These are phyloP conservation scores for Pythium dissimile DNA, from an alignment of 352 stramenopile species.

Conservation along the genomic window DNA sequence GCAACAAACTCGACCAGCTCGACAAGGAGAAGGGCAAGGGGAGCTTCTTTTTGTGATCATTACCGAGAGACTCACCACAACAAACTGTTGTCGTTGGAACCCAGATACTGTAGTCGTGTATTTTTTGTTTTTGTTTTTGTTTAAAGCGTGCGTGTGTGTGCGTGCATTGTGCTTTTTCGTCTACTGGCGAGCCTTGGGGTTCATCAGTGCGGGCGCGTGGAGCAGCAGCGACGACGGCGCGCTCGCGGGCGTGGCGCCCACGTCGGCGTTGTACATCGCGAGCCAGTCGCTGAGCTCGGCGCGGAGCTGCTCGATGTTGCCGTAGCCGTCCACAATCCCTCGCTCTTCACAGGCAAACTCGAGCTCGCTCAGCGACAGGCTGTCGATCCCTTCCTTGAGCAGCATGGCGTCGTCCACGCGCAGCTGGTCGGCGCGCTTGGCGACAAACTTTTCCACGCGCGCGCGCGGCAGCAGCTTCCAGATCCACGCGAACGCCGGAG, in stretches of 20 bases:
- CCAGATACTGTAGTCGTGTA: too few relatives aligned
- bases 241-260: slow-evolving; percentile 11
- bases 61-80: background rate
- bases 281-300: slow-evolving; percentile 64
- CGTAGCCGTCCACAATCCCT: slow-evolving; percentile 66
- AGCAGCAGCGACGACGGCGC: slow-evolving; percentile 64
- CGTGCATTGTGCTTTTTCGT: too few relatives aligned
- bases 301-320: slow-evolving; percentile 53
- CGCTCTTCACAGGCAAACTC: slow-evolving; percentile 85
- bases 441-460: slow-evolving; percentile 42
- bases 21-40: slow-evolving; percentile 60
- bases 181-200: slow-evolving; percentile 13
- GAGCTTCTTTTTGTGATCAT: slow-evolving; percentile 24
- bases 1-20: slow-evolving; percentile 71
- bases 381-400: slow-evolving; percentile 59
- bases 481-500: slow-evolving; percentile 56
- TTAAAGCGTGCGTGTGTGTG: too few relatives aligned
- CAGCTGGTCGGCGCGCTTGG: slow-evolving; percentile 57
- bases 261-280: slow-evolving; percentile 65
- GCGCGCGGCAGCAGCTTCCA: slow-evolving; percentile 39
- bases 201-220: slow-evolving; percentile 64
- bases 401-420: slow-evolving; percentile 73
- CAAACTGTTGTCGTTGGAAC: too few relatives aligned
- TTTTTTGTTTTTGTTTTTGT: background rate
- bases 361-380: slow-evolving; percentile 73